Percentiles rank a stretch among this genome's conserved stretches.
These are phyloP conservation scores for Monilinia fructicola DNA, from an alignment of 2,329 filamentous ascomycete genomes.

Conservation along the genomic window DNA sequence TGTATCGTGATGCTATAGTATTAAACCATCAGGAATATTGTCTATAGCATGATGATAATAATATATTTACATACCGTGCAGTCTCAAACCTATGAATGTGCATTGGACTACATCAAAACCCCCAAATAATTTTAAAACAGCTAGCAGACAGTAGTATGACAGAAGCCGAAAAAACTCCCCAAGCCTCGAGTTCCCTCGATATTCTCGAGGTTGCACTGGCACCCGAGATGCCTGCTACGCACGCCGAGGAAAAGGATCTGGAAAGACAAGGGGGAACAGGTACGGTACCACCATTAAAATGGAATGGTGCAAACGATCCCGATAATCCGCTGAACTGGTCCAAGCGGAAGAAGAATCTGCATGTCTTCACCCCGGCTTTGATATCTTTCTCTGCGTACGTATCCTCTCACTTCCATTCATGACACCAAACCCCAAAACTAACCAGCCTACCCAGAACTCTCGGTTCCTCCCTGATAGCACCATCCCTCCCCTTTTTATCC, in stretches of 20 bases:
- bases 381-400: conserved; percentile 5
- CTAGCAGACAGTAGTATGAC: background rate
- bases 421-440: background rate
- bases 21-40: background rate
- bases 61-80: background rate
- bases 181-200: conserved; percentile 1
- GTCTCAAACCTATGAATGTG: background rate
- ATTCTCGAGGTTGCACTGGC: background rate
- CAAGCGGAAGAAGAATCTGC: conserved; percentile 21
- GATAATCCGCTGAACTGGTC: conserved; percentile 30
- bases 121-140: background rate
- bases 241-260: background rate
- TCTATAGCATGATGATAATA: background rate
- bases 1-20: background rate
- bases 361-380: conserved; percentile 7
- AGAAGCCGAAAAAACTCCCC: background rate
- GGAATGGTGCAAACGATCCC: conserved; percentile 25
- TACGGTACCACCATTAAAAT: background rate
- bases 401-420: background rate
- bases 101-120: background rate
- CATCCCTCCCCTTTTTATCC: background rate
- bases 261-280: background rate
- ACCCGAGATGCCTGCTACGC: background rate
- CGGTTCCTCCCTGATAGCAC: background rate
- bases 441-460: background rate